Percentiles rank a stretch among this genome's conserved stretches.
These are phyloP conservation scores for Hypoxylon crocopeplum DNA, from an alignment of 495 filamentous ascomycete genomes.

Conservation along the genomic window DNA sequence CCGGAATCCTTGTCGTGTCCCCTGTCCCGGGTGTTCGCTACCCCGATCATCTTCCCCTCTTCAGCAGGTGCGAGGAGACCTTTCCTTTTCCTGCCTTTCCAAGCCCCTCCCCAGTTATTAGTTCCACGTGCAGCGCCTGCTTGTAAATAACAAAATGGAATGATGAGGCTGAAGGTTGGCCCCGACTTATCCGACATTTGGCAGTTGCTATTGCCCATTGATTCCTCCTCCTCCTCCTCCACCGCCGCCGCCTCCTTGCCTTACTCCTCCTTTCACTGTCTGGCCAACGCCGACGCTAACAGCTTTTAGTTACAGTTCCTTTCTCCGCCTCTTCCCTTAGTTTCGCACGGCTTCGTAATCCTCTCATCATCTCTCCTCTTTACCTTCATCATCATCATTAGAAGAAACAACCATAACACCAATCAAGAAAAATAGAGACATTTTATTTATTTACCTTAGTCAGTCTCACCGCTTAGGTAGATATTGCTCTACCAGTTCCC, in stretches of 20 bases:
- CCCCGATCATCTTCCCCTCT: slow-evolving; percentile 30
- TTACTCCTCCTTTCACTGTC: neutral
- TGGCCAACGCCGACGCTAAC: slow-evolving; percentile 9
- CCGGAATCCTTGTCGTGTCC: slow-evolving; percentile 10
- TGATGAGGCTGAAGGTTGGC: slow-evolving; percentile 29
- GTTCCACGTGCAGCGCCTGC: slow-evolving; percentile 8
- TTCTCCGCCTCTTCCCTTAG: slow-evolving; percentile 18
- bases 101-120: neutral
- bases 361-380: slow-evolving; percentile 20
- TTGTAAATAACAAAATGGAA: too few relatives aligned
- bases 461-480: slow-evolving; percentile 12
- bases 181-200: slow-evolving; percentile 10
- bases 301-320: slow-evolving; percentile 6
- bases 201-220: neutral
- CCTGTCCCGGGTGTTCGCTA: slow-evolving; percentile 11
- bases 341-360: slow-evolving; percentile 28
- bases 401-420: slow-evolving; percentile 1
- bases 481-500: slow-evolving; percentile 2
- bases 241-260: too few relatives aligned
- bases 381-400: slow-evolving; percentile 8
- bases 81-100: neutral
- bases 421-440: slow-evolving; percentile 9
- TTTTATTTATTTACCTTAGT: neutral
- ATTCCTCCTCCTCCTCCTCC: neutral
- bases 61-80: slow-evolving; percentile 21